A percentile compares a stretch with the other conserved stretches of the same genome.
phyloP scores from a whole-genome alignment of 1,284 basidiomycete species.

The Sporisorium exsertum region DNA sequence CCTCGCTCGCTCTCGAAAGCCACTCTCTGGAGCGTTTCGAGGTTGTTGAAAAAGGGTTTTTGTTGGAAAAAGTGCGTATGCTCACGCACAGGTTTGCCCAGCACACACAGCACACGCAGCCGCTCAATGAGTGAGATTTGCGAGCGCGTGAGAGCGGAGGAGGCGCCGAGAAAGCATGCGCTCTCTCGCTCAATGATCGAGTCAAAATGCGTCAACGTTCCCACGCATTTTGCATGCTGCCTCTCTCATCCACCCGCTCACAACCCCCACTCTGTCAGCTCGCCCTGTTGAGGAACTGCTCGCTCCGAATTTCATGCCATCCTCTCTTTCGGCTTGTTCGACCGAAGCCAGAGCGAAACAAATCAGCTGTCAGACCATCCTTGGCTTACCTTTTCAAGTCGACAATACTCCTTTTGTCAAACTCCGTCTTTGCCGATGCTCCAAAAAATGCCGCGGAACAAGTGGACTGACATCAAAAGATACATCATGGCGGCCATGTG shows the following conservation, averaged over 20 bases:
- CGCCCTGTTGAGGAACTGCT: conserved; percentile 1
- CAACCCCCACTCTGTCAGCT: not conserved
- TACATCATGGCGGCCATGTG: not conserved
- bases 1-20: too few relatives aligned
- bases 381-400: not conserved
- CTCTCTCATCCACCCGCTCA: not conserved
- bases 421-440: not conserved
- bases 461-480: not conserved
- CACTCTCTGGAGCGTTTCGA: not conserved
- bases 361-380: not conserved
- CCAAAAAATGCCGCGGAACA: conserved; percentile 1
- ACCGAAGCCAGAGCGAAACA: conserved; percentile 3
- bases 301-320: not conserved
- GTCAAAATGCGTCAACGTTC: not conserved
- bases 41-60: conserved; percentile 1
- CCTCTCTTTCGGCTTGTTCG: conserved; percentile 8
- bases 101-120: not conserved
- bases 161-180: too few relatives aligned
- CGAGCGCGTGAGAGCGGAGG: conserved; percentile 7
- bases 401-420: too few relatives aligned
- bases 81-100: not conserved
- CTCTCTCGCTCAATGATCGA: not conserved
- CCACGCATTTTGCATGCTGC: not conserved
- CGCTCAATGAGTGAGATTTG: not conserved
- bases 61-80: conserved; percentile 5